Base-by-base conservation (phyloP, 2,329 filamentous ascomycete species). In the Alternaria sp. region DNA sequence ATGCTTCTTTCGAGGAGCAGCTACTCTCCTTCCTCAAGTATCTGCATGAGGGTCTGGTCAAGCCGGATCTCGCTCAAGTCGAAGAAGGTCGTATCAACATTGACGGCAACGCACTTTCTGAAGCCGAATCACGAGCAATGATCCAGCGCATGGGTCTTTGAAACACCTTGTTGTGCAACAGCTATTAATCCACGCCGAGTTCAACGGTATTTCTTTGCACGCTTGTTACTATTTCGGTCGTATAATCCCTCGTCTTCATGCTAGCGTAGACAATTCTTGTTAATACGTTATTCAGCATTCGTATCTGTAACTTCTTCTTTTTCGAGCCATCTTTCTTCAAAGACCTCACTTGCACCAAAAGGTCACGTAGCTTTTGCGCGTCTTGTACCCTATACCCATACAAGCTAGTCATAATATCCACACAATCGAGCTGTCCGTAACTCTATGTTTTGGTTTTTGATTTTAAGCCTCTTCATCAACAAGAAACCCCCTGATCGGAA, bases 11-110 rank as follows among this genome's bases (percentile, higher is more conserved):
- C 34, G 80, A 82, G 42, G 58, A 67, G 3, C 60, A 65, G 1
- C 61, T 85, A 2, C 60, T 81, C 4, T 69, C 72, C 0, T 82
- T 82, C 56, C 62, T 86, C 6, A 62, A 71, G 0, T 70, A 75
- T 28, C 68, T 86, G 11, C 77, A 83, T 57, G 67, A 74, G 2
- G 74, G 71, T 6, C 69, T 83, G 17, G 70, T 80, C 21, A 72
- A 77, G 31, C 85, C 85, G 0, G 74, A 85, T 21, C 76, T 86
- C 1, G 66, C 80, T 1, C 84, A 86, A 61, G 73, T 86, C 4
- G 84, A 86, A 61, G 76, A 76, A 26, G 82, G 83, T 1, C 72
- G 78, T 3, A 72, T 77, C 44, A 74, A 70, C 10, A 69, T 76
- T 21, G 63, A 77, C 34, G 65, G 66, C 4, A 70, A 65, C 33